A percentile compares a stretch with the other conserved stretches of the same genome.
phyloP scores from a whole-genome alignment of 2,329 filamentous ascomycete species.

The Stachybotrys chlorohalonatus region DNA sequence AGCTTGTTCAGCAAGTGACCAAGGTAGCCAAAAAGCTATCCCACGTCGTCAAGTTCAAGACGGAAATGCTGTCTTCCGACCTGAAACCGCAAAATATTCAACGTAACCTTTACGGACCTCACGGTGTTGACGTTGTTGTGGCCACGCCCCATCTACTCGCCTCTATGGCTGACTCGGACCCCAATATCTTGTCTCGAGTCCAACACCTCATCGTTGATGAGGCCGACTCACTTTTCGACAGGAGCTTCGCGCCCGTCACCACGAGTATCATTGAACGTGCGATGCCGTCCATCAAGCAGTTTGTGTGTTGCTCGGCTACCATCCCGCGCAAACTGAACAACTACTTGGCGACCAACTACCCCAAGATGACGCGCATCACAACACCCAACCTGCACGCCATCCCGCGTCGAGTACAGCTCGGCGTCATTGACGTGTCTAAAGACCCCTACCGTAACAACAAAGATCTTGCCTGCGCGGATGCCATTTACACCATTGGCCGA shows the following conservation, averaged over 20 bases:
- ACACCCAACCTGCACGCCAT: conserved; percentile 96
- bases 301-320: conserved; percentile 91
- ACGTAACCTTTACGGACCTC: conserved; percentile 69
- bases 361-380: conserved; percentile 74
- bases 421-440: conserved; percentile 82
- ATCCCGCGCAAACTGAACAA: conserved; percentile 85
- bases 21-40: conserved; percentile 71
- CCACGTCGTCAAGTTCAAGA: conserved; percentile 79
- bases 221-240: conserved; percentile 90
- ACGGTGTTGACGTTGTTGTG: conserved; percentile 77
- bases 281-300: conserved; percentile 71
- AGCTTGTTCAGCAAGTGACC: conserved; percentile 84
- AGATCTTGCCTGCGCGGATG: conserved; percentile 84
- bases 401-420: conserved; percentile 85
- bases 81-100: conserved; percentile 73
- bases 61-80: conserved; percentile 71
- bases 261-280: conserved; percentile 74
- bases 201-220: conserved; percentile 87
- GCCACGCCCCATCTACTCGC: conserved; percentile 83
- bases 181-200: conserved; percentile 87
- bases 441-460: conserved; percentile 95
- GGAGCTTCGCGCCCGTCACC: conserved; percentile 80
- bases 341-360: conserved; percentile 73
- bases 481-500: conserved; percentile 87
- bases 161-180: conserved; percentile 81